These are phyloP conservation scores for Spizellomyces punctatus DNA, from an alignment of 192 early-diverging fungal species.

Conservation along the genomic window DNA sequence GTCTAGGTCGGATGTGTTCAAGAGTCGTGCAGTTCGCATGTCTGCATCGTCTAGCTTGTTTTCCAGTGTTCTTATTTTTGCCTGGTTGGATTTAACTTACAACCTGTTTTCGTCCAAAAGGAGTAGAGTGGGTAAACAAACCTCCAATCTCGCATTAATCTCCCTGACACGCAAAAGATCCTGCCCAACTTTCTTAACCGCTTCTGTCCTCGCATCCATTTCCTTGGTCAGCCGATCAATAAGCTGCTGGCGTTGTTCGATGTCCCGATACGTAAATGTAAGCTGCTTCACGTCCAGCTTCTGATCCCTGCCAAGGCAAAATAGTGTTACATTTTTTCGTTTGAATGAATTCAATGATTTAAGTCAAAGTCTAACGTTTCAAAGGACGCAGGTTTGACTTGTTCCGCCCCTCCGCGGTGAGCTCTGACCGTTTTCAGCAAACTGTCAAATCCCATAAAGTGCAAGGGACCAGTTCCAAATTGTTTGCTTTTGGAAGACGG, in stretches of 20 bases:
- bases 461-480: no score
- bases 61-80: conserved; percentile 11
- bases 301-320: no score
- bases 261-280: conserved; percentile 17
- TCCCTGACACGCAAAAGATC: conserved; percentile 39
- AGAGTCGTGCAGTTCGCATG: conserved; percentile 30
- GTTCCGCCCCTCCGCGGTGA: no score
- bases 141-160: conserved; percentile 35
- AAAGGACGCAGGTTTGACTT: no score
- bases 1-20: conserved; percentile 48
- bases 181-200: conserved; percentile 48
- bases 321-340: no score
- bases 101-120: no score
- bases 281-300: background rate
- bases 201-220: conserved; percentile 36
- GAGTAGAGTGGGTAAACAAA: background rate
- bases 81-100: no score
- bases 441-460: no score
- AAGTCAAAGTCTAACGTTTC: no score
- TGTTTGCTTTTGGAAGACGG: no score
- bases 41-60: conserved; percentile 31
- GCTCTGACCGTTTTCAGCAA: no score
- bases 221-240: conserved; percentile 49
- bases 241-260: conserved; percentile 43
- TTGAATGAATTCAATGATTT: no score